Conservation (phyloP, 306 rosid genomes). For the Vigna angularis region DNA sequence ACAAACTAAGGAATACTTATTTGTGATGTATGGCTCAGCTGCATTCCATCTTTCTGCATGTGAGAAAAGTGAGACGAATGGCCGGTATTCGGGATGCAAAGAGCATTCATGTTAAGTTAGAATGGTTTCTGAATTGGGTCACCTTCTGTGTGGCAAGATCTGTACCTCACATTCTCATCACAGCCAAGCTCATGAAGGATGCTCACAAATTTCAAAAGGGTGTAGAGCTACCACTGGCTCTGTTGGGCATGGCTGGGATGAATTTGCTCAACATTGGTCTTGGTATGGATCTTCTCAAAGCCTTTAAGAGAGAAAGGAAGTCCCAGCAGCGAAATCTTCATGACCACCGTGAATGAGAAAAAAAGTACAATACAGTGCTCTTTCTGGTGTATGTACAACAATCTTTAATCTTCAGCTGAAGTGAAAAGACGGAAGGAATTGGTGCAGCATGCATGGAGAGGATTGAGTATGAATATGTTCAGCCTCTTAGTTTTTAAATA, state of each 20-base stretch:
- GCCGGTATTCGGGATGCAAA: slow-evolving; percentile 69
- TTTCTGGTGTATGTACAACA: neutral
- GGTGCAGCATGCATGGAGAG: neutral
- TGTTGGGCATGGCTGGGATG: slow-evolving; percentile 92
- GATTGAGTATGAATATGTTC: neutral
- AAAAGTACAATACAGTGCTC: neutral
- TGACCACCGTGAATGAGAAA: slow-evolving; percentile 55
- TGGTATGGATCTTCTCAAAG: slow-evolving; percentile 84
- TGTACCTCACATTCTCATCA: slow-evolving; percentile 75
- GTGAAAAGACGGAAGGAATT: neutral
- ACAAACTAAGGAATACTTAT: slow-evolving; percentile 35
- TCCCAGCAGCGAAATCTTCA: slow-evolving; percentile 33
- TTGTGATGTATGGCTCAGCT: slow-evolving; percentile 66
- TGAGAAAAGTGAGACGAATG: slow-evolving; percentile 84
- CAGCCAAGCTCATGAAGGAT: slow-evolving; percentile 77
- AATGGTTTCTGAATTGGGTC: slow-evolving; percentile 87
- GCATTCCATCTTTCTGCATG: slow-evolving; percentile 88
- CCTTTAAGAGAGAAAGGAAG: slow-evolving; percentile 71
- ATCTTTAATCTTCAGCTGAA: neutral
- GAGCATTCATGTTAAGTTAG: slow-evolving; percentile 61
- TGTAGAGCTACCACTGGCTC: slow-evolving; percentile 87
- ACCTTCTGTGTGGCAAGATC: slow-evolving; percentile 75
- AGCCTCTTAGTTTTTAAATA: neutral
- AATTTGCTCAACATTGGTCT: slow-evolving; percentile 79
- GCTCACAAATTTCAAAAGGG: slow-evolving; percentile 76